Conservation (phyloP, 192 early-diverging fungal genomes). For the Coemansia sp. region DNA sequence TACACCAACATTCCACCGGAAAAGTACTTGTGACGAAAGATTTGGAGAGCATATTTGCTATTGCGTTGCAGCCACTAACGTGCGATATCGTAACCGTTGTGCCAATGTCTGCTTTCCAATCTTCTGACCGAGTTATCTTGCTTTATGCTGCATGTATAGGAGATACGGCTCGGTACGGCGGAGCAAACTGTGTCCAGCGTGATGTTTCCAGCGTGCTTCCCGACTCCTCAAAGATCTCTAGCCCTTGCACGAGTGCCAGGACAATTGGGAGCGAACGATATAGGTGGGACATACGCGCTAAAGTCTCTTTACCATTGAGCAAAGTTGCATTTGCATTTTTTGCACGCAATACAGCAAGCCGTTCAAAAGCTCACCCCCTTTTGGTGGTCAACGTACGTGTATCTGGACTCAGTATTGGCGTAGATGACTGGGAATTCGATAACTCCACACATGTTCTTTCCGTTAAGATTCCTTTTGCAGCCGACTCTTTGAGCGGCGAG, state of each 20-base stretch:
- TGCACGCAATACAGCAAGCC: constrained; percentile 8
- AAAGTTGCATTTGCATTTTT: constrained; percentile 15
- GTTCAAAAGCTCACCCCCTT: constrained; percentile 1
- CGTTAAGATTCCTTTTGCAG: background rate
- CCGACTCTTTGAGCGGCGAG: background rate
- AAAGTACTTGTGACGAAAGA: background rate
- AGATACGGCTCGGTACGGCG: constrained; percentile 24
- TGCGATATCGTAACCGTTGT: constrained; percentile 29
- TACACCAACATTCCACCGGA: constrained; percentile 42
- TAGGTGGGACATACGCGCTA: constrained; percentile 32
- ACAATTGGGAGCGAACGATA: background rate
- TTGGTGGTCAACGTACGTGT: constrained; percentile 17
- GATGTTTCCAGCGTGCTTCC: constrained; percentile 32
- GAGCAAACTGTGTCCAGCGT: constrained; percentile 18
- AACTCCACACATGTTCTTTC: constrained; percentile 8
- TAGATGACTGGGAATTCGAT: constrained; percentile 13
- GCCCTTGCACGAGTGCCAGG: background rate
- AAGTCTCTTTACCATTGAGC: constrained; percentile 6
- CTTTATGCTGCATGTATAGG: constrained; percentile 39
- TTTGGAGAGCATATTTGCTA: background rate
- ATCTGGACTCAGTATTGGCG: constrained; percentile 8
- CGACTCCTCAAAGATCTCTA: background rate
- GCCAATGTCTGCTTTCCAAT: constrained; percentile 20
- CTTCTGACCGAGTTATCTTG: constrained; percentile 20
- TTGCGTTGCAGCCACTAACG: constrained; percentile 26